phyloP scores from a whole-genome alignment of 2,329 filamentous ascomycete genomes.

The Tolypocladium ovalisporum region DNA sequence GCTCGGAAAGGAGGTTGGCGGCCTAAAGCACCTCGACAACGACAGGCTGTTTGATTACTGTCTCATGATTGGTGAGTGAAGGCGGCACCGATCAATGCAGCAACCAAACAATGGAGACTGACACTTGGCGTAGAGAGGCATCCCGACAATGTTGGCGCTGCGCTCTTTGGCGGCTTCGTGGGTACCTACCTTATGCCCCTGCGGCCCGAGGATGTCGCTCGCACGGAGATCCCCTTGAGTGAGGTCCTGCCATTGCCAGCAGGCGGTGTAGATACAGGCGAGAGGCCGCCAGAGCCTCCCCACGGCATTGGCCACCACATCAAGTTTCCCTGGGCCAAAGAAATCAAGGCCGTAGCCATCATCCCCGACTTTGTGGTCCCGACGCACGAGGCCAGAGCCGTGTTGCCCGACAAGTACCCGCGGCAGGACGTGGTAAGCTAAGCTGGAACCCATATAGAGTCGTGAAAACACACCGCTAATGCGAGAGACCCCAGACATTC shows the following conservation, averaged over 20 bases:
- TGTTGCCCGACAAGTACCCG: constrained; percentile 70
- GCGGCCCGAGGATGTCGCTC: constrained; percentile 75
- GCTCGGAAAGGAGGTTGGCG: constrained; percentile 79
- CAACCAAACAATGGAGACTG: neutral
- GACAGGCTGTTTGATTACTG: constrained; percentile 89
- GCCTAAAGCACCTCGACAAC: constrained; percentile 60
- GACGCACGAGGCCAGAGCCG: constrained; percentile 82
- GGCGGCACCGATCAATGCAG: neutral
- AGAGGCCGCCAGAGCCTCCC: constrained; percentile 79
- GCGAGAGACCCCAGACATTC: constrained; percentile 47
- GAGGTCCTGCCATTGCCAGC: constrained; percentile 87
- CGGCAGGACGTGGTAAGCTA: constrained; percentile 67
- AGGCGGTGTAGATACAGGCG: constrained; percentile 82
- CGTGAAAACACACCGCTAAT: neutral
- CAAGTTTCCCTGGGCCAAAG: constrained; percentile 84
- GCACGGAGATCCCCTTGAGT: constrained; percentile 86
- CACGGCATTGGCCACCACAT: constrained; percentile 90
- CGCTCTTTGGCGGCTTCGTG: constrained; percentile 91
- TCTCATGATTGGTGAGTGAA: constrained; percentile 73
- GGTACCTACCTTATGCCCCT: constrained; percentile 93
- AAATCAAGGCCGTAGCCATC: constrained; percentile 95
- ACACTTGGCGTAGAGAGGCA: constrained; percentile 54
- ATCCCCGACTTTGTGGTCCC: constrained; percentile 93
- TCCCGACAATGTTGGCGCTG: constrained; percentile 89
- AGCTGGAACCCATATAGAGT: constrained; percentile 17